Evolutionary conservation across 2,329 filamentous ascomycete species (phyloP).

Genomic region (Fusarium secorum): DNA sequence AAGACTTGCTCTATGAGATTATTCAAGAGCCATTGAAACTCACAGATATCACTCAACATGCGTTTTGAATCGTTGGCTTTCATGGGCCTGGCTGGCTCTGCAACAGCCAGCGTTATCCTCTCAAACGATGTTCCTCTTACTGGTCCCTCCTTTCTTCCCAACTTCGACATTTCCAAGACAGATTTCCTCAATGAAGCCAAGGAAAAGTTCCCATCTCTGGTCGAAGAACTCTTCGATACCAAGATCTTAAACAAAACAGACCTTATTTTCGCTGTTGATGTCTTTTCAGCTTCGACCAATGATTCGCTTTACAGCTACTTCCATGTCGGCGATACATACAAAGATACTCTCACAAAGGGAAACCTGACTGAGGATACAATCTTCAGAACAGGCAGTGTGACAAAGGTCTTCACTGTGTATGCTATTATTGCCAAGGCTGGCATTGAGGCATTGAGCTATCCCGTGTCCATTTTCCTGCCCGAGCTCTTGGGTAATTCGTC

Average conservation of each 20-base stretch:
- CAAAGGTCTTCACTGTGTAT: slow-evolving; percentile 29
- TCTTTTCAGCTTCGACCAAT: slow-evolving; percentile 40
- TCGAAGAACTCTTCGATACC: slow-evolving; percentile 14
- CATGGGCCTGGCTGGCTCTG: neutral
- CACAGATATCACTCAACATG: neutral
- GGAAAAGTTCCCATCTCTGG: slow-evolving; percentile 7
- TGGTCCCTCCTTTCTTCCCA: slow-evolving; percentile 31
- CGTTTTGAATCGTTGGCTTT: neutral
- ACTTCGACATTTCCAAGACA: slow-evolving; percentile 30
- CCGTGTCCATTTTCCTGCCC: slow-evolving; percentile 26
- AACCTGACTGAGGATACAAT: slow-evolving; percentile 27
- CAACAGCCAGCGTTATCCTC: slow-evolving; percentile 4
- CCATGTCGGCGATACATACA: slow-evolving; percentile 24
- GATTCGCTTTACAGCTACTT: slow-evolving; percentile 36
- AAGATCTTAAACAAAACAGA: slow-evolving; percentile 24
- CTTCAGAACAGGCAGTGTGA: slow-evolving; percentile 22
- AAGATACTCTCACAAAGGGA: slow-evolving; percentile 23
- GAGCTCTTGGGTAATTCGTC: slow-evolving; percentile 24
- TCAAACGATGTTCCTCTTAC: slow-evolving; percentile 32
- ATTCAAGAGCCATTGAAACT: neutral
- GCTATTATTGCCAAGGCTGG: slow-evolving; percentile 27
- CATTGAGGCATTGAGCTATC: slow-evolving; percentile 23
- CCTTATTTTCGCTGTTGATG: slow-evolving; percentile 35
- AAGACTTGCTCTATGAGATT: neutral
- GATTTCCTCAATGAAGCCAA: slow-evolving; percentile 6